Conservation (phyloP, 148 eudicot species). For the Agrostemma githago region DNA sequence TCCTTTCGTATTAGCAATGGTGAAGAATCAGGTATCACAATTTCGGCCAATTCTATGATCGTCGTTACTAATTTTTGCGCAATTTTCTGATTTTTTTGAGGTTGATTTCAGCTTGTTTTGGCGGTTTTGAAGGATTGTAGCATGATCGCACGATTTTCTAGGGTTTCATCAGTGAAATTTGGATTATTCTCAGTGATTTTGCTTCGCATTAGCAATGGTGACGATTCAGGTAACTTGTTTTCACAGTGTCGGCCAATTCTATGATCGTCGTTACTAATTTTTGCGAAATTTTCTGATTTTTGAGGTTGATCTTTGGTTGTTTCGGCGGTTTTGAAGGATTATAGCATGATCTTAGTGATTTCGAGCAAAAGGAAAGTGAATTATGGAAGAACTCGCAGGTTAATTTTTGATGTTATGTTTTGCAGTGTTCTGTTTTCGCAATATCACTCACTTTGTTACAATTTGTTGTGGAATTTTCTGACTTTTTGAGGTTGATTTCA, state of each 20-base stretch:
- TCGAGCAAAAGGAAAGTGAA: not conserved
- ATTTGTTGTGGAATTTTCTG: no score
- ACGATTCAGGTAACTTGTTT: constrained; percentile 5
- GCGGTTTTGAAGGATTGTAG: not conserved
- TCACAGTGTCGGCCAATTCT: not conserved
- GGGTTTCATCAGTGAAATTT: constrained; percentile 4
- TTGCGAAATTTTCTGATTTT: not conserved
- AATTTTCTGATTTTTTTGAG: not conserved
- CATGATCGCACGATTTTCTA: not conserved
- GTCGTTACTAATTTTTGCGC: not conserved
- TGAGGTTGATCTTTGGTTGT: not conserved
- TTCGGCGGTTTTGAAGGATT: not conserved
- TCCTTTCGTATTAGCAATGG: constrained; percentile 4
- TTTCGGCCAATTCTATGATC: not conserved
- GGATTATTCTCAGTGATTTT: not conserved
- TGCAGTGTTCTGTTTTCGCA: not conserved
- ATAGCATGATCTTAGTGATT: not conserved
- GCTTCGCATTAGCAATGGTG: constrained; percentile 4
- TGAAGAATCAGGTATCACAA: constrained; percentile 7
- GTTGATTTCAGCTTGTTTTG: not conserved
- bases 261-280: not conserved
- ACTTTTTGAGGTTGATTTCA: no score
- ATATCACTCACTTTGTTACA: not conserved
- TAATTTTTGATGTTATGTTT: not conserved
- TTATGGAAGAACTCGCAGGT: constrained; percentile 9